These are phyloP conservation scores for Fusarium drepaniforme DNA, from an alignment of 2,329 filamentous ascomycete species.

Conservation along the genomic window DNA sequence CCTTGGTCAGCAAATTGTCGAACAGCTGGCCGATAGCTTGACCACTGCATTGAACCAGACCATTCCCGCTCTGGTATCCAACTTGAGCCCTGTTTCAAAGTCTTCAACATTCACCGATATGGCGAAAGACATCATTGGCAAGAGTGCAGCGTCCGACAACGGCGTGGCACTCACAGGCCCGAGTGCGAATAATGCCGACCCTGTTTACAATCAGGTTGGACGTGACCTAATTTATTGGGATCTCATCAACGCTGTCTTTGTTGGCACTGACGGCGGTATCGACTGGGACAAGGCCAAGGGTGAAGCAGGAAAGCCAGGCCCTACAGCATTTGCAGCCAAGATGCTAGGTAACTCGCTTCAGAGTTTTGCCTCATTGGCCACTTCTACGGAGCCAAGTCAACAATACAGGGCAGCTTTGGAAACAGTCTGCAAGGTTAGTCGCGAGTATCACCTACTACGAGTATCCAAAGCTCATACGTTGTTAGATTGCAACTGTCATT, in stretches of 20 bases:
- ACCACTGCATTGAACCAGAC: background rate
- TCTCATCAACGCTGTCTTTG: background rate
- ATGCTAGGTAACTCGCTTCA: background rate
- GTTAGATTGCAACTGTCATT: background rate
- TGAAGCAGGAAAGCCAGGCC: background rate
- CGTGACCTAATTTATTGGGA: background rate
- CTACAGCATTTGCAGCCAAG: background rate
- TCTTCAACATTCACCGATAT: background rate
- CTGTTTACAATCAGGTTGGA: background rate
- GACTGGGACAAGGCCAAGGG: background rate
- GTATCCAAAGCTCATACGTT: background rate
- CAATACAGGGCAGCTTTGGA: background rate
- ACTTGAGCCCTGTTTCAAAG: background rate
- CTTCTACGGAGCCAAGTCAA: background rate
- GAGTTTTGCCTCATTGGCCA: background rate
- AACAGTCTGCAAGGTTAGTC: background rate
- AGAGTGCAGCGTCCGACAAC: background rate
- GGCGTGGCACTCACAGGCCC: background rate
- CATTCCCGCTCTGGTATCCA: background rate
- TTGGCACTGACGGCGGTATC: background rate
- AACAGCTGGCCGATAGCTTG: background rate
- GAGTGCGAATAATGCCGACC: background rate
- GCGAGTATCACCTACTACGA: background rate
- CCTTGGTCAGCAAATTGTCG: background rate
- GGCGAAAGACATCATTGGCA: background rate